Percentiles rank a stretch among this genome's conserved stretches.
phyloP scores from a whole-genome alignment of 352 stramenopile species.

The Phytophthora megakarya region DNA sequence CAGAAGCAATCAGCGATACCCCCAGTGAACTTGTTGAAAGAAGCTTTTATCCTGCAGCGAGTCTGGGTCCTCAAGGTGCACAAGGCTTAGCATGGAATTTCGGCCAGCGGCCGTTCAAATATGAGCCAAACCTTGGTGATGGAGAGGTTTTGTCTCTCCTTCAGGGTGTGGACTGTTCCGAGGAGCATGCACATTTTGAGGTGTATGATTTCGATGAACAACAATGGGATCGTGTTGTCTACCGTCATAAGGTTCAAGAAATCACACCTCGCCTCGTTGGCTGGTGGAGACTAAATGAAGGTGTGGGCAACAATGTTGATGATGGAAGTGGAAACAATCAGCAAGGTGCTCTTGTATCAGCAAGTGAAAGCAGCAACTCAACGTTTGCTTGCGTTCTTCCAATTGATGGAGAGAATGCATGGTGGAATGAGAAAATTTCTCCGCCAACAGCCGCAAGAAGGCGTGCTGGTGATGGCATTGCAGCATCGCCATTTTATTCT shows the following conservation, averaged over 20 bases:
- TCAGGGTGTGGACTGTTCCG: slow-evolving; percentile 26
- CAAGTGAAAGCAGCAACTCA: slow-evolving; percentile 1
- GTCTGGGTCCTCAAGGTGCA: slow-evolving; percentile 56
- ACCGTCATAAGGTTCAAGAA: slow-evolving; percentile 69
- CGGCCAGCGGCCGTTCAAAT: slow-evolving; percentile 64
- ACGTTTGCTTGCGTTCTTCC: slow-evolving; percentile 3
- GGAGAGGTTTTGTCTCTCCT: slow-evolving; percentile 41
- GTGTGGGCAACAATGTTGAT: slow-evolving; percentile 36
- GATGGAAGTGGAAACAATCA: slow-evolving; percentile 49
- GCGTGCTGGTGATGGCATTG: slow-evolving; percentile 30
- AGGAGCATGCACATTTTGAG: slow-evolving; percentile 54
- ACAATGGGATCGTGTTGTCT: slow-evolving; percentile 58
- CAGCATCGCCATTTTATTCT: slow-evolving; percentile 25
- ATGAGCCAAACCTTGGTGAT: slow-evolving; percentile 28
- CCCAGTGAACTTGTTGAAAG: background rate
- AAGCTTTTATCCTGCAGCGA: slow-evolving; percentile 40
- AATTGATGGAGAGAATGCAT: slow-evolving; percentile 10
- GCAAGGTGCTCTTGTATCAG: slow-evolving; percentile 14
- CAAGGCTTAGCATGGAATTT: slow-evolving; percentile 80
- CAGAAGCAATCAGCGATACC: background rate
- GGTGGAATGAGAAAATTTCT: slow-evolving; percentile 31
- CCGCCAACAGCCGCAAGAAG: slow-evolving; percentile 35
- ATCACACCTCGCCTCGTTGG: slow-evolving; percentile 50
- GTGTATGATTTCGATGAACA: slow-evolving; percentile 58
- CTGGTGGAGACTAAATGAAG: slow-evolving; percentile 73